Base-by-base conservation (phyloP, 2,329 filamentous ascomycete genomes). In the Cladosporium sp. region DNA sequence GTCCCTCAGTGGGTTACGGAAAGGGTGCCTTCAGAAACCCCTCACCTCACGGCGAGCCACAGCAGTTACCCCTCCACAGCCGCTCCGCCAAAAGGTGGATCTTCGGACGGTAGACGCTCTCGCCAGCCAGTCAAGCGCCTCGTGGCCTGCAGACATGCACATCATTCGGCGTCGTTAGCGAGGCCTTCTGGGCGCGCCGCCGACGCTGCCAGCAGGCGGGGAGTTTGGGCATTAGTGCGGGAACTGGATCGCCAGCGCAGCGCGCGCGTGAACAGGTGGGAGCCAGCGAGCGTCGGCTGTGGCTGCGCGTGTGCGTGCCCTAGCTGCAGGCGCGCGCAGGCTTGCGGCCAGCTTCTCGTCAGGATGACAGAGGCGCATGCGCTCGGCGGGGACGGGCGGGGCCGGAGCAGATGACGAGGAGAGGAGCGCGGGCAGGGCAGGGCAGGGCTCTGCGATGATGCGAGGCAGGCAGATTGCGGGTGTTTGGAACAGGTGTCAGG, bases 201-300 rank as follows among this genome's bases (percentile, higher is more conserved):
- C n/a, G 14, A 28, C 28, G 37, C 46, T 31, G 41, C 19, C 16
- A n/a, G 5, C 40, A 42, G 16, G 18, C 9, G 35, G 10, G 14
- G 38, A 22, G 46, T 37, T 14, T 31, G 46, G 28, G 31, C n/a
- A 14, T 14, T 14, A 14, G n/a, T n/a, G 14, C 9, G 40, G 16
- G 40, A 50, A 31, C 16, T 37, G 16, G 48, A 50, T 50, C 48
- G 40, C 48, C 48, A 50, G 37, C 48, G 48, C 48, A 50, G 48
- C 38, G 48, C 33, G 48, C 48, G 48, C 48, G 48, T 43, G 48
- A 50, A 50, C 48, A 50, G 48, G 48, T 50, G 48, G 48, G 48
- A 50, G 48, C 22, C 22, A 28, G 22, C 22, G 22, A 28, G 22
- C 22, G 32, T 43, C 32, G 38, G 43, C 48, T 43, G 48, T 50